These are phyloP conservation scores for Candida morakotiae DNA, from an alignment of 805 yeast genomes.

Conservation along the genomic window DNA sequence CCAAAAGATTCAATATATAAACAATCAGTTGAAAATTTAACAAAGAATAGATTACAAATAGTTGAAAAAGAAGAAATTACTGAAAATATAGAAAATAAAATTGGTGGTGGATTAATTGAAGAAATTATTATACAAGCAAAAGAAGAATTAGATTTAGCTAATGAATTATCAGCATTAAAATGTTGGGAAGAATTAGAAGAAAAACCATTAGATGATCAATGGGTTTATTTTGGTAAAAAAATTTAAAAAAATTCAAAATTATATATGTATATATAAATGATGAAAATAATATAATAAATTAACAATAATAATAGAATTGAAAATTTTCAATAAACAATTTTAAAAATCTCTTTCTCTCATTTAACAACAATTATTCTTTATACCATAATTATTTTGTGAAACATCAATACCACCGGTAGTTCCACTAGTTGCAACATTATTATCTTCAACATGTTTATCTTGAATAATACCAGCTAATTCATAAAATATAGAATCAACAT, in stretches of 20 bases:
- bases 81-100: constrained; percentile 64
- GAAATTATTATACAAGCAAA: constrained; percentile 79
- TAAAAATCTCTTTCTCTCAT: background rate
- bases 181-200: constrained; percentile 79
- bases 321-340: no score
- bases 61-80: constrained; percentile 61
- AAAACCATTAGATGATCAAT: constrained; percentile 74
- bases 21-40: constrained; percentile 68
- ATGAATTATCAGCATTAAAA: constrained; percentile 64
- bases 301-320: background rate
- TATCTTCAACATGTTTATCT: constrained; percentile 60
- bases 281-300: background rate
- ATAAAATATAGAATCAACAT: constrained; percentile 89
- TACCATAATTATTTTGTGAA: constrained; percentile 22
- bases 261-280: constrained; percentile 1
- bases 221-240: constrained; percentile 76
- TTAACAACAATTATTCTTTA: constrained; percentile 39
- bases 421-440: constrained; percentile 20
- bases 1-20: constrained; percentile 74
- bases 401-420: constrained; percentile 35
- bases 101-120: constrained; percentile 82
- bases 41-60: constrained; percentile 61
- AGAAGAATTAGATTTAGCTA: constrained; percentile 68
- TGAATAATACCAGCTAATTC: constrained; percentile 83
- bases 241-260: constrained; percentile 24